Conservation (phyloP, 768 basidiomycete genomes). For the Amanita fuliginea region DNA sequence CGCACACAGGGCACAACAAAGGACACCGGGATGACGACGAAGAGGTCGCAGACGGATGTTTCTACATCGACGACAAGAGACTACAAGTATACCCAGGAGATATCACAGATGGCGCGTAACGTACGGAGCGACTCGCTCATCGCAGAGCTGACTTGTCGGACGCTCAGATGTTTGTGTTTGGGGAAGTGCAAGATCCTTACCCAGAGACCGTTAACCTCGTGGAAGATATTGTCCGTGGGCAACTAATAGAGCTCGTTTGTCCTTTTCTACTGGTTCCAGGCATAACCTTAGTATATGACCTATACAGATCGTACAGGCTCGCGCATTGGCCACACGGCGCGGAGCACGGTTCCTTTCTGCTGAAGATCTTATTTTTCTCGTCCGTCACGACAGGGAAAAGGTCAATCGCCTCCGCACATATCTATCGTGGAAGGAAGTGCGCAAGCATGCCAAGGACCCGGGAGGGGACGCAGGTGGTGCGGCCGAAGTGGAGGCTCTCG, state of each 20-base stretch:
- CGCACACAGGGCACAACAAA: neutral
- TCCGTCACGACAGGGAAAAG: slow-evolving; percentile 88
- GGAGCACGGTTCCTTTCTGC: slow-evolving; percentile 80
- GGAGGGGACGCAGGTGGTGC: slow-evolving; percentile 73
- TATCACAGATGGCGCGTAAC: slow-evolving; percentile 76
- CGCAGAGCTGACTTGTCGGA: neutral
- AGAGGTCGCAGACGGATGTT: slow-evolving; percentile 9
- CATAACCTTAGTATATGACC: neutral
- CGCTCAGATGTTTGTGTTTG: slow-evolving; percentile 89
- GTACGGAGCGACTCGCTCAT: no score
- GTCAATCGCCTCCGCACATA: slow-evolving; percentile 90
- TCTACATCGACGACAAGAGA: slow-evolving; percentile 27
- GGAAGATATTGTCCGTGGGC: slow-evolving; percentile 89
- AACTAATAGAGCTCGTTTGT: slow-evolving; percentile 81
- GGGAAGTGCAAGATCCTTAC: slow-evolving; percentile 86
- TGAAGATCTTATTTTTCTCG: slow-evolving; percentile 94
- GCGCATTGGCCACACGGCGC: slow-evolving; percentile 70
- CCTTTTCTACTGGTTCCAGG: neutral
- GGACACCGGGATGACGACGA: slow-evolving; percentile 3
- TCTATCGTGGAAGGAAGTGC: slow-evolving; percentile 94
- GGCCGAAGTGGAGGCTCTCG: slow-evolving; percentile 73
- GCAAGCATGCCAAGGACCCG: slow-evolving; percentile 89
- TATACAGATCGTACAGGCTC: slow-evolving; percentile 83
- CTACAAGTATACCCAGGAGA: slow-evolving; percentile 88
- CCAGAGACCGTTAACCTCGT: slow-evolving; percentile 84